Conservation (phyloP, 2,329 filamentous ascomycete species). For the Myriosclerotinia duriaeana region DNA sequence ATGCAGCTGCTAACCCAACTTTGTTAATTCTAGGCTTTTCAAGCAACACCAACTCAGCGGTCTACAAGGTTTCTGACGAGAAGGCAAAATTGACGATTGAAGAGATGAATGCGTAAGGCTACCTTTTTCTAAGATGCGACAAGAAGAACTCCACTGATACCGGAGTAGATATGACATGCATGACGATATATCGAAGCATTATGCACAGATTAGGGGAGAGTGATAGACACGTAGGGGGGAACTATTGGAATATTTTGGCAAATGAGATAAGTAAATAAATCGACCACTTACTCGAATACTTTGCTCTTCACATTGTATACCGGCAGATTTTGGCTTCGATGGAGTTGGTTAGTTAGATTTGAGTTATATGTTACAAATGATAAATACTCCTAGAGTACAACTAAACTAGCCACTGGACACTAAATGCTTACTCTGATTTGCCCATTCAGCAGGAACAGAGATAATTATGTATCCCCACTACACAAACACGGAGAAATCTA, state of each 20-base stretch:
- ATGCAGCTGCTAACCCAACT: not conserved
- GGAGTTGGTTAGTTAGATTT: not conserved
- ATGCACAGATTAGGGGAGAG: not conserved
- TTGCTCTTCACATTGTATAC: not conserved
- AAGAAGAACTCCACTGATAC: not conserved
- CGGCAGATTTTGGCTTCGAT: not conserved
- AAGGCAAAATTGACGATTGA: slow-evolving; percentile 63
- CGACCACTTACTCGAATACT: not conserved
- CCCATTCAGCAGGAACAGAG: too few species aligned
- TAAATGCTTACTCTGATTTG: too few species aligned
- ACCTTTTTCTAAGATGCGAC: not conserved
- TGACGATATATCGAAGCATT: slow-evolving; percentile 8
- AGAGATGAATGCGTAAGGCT: slow-evolving; percentile 60
- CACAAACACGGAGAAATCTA: too few species aligned
- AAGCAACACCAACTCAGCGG: slow-evolving; percentile 53
- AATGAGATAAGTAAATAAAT: not conserved
- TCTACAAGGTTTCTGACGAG: slow-evolving; percentile 62
- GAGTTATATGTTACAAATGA: not conserved
- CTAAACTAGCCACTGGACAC: not conserved
- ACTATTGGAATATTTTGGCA: not conserved
- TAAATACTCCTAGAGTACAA: not conserved
- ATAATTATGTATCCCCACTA: too few species aligned
- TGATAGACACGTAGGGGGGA: not conserved
- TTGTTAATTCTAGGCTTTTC: slow-evolving; percentile 54
- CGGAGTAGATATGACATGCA: slow-evolving; percentile 7